Evolutionary conservation across 768 basidiomycete species (phyloP), one percentile per base, ranked within the genome.

Genomic region (Omphalotus guepiniiformis): DNA sequence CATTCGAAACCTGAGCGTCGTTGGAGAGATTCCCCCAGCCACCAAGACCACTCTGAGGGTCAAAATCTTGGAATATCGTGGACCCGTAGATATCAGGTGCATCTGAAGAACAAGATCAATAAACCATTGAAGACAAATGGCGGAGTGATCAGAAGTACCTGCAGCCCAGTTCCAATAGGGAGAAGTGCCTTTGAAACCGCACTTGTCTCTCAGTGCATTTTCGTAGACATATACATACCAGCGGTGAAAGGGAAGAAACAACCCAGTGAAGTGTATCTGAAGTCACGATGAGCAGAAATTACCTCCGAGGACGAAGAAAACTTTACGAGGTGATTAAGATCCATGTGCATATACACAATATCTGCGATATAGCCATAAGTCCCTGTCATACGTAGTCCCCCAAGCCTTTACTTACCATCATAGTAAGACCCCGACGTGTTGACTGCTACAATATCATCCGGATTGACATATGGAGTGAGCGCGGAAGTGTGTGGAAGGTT

Each of bases 131-230:
- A 23, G 40, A 43, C 2, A 32, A 22, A 18, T 36, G 23, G 15
- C 42, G 34, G 40, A 27, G 9, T 5, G 47, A n/a, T 25, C 28
- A 42, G 21, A 50, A 16, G 13, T 15, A 56, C 57, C 58, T 36
- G 40, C 27, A n/a, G 55, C 42, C 60, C 60, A 61, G 46, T 61
- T 42, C 60, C 60, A 61, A 39, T 61, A 61, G 3, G 60, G 60
- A 12, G 49, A 37, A 2, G 49, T 27, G 3, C 60, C 60, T 3
- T 8, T 36, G 49, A 53, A 61, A 6, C 49, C 48, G 30, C 60
- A 61, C 19, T 53, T 50, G 13, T 32, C 28, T 15, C 36, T 39
- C 3, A 61, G 43, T 5, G 42, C 51, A 7, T 30, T 12, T 28
- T 61, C 58, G 40, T 53, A 55, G 12, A 42, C 27, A 27, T 54